Conservation (phyloP, 805 yeast species). For the Lipomyces anomalus region DNA sequence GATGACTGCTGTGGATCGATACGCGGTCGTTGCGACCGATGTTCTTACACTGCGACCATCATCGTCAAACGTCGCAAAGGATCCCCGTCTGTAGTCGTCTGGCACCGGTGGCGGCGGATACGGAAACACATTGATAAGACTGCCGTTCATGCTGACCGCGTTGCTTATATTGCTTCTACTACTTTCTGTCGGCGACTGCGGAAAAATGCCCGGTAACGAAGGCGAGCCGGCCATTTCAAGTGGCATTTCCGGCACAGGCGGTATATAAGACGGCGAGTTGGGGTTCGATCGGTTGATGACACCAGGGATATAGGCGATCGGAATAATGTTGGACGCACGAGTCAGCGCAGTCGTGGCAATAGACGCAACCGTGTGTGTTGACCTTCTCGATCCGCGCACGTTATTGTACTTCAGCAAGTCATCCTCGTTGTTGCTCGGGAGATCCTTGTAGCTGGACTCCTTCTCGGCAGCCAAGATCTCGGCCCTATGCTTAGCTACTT, state of each 20-base stretch:
- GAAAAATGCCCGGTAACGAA: slow-evolving; percentile 8
- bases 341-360: slow-evolving; percentile 63
- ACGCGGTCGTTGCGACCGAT: slow-evolving; percentile 37
- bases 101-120: background rate
- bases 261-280: slow-evolving; percentile 16
- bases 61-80: background rate
- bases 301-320: slow-evolving; percentile 92
- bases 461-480: slow-evolving; percentile 1
- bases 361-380: slow-evolving; percentile 29
- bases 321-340: slow-evolving; percentile 80
- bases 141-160: slow-evolving; percentile 11
- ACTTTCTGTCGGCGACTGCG: background rate
- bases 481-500: background rate
- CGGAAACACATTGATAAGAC: slow-evolving; percentile 15
- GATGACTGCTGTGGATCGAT: slow-evolving; percentile 42
- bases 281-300: slow-evolving; percentile 41
- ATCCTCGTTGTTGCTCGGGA: slow-evolving; percentile 14
- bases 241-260: slow-evolving; percentile 28
- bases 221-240: slow-evolving; percentile 23
- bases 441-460: background rate
- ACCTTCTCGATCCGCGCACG: slow-evolving; percentile 20
- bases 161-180: slow-evolving; percentile 4
- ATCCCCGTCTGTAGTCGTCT: background rate
- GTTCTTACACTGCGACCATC: background rate
- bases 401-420: slow-evolving; percentile 24